These are phyloP conservation scores for Rubroshorea leprosula DNA, from an alignment of 345 rosid genomes.

Conservation along the genomic window DNA sequence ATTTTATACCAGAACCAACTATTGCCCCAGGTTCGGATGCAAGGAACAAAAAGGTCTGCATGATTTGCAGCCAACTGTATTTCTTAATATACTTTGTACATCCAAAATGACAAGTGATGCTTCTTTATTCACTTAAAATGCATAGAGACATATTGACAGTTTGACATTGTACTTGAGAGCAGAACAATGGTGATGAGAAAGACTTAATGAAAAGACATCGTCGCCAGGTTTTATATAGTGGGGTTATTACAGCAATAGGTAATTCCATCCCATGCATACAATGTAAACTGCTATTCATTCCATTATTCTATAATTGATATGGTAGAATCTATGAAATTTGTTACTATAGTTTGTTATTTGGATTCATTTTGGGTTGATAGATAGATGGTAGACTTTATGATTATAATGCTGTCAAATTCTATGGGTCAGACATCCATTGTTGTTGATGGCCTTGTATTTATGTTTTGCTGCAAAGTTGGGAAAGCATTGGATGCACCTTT, in stretches of 20 bases:
- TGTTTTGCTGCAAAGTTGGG: neutral
- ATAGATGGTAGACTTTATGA: neutral
- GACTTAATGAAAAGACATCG: slow-evolving; percentile 85
- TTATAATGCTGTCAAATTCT: neutral
- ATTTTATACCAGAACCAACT: slow-evolving; percentile 88
- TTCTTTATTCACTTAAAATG: slow-evolving; percentile 6
- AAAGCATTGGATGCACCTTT: neutral
- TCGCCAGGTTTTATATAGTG: slow-evolving; percentile 84
- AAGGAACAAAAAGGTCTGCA: slow-evolving; percentile 67
- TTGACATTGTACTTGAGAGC: slow-evolving; percentile 31
- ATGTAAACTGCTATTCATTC: neutral
- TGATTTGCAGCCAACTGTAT: slow-evolving; percentile 2
- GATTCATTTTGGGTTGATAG: slow-evolving; percentile 1
- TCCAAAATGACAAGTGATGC: slow-evolving; percentile 2
- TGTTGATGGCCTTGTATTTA: neutral
- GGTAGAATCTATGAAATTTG: neutral
- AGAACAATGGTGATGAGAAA: slow-evolving; percentile 66
- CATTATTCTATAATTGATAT: neutral
- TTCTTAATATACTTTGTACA: neutral
- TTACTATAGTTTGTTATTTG: neutral
- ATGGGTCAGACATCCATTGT: neutral
- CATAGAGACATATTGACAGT: slow-evolving; percentile 18
- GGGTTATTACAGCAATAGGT: slow-evolving; percentile 93
- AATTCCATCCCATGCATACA: slow-evolving; percentile 17
- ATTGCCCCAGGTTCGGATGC: slow-evolving; percentile 49